Base-by-base conservation (phyloP, 2,329 filamentous ascomycete species). In the Pleoardoris graminearum region DNA sequence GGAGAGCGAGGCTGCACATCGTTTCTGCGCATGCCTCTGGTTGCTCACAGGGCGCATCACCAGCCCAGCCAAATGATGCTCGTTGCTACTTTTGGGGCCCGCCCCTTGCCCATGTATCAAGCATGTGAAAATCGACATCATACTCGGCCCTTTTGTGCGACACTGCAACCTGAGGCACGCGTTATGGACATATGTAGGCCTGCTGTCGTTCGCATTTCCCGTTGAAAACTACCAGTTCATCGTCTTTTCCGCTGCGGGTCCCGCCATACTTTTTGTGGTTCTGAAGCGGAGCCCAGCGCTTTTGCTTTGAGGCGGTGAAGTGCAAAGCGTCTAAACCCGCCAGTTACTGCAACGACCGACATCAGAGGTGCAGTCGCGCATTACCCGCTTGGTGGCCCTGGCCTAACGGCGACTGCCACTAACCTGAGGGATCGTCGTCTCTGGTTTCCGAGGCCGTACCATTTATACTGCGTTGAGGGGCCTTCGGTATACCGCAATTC, bases 111-210 rank as follows among this genome's bases (percentile, higher is more conserved):
- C 43, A 38, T 27, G 25, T 33, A 27, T 43, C 48, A 61, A 37
- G 50, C 68, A 69, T 69, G 68, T 68, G 63, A 69, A 66, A 53
- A 49, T 50, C 42, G 23, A 43, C 60, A 62, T 60, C 55, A 62
- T 64, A 35, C 55, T 51, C 58, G 52, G 59, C 51, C 57, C 56
- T 49, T 21, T 16, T 51, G 32, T 57, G 49, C 54, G 38, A 41
- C 55, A 19, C 33, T 54, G 46, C 51, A 27, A 36, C 49, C 29
- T 36, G 22, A 30, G 27, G 30, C 46, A 42, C n/a, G 17, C 44
- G 8, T 21, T 27, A 53, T 55, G 55, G 54, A 23, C 60, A 60
- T 61, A 61, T 61, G 54, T 58, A 66, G 53, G 53, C 49, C 52
- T 61, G 56, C 58, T 57, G 60, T 35, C 22, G n/a, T 12, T 46